Evolutionary conservation across 331 rosid species (phyloP).

Genomic region (Saraca asoca): DNA sequence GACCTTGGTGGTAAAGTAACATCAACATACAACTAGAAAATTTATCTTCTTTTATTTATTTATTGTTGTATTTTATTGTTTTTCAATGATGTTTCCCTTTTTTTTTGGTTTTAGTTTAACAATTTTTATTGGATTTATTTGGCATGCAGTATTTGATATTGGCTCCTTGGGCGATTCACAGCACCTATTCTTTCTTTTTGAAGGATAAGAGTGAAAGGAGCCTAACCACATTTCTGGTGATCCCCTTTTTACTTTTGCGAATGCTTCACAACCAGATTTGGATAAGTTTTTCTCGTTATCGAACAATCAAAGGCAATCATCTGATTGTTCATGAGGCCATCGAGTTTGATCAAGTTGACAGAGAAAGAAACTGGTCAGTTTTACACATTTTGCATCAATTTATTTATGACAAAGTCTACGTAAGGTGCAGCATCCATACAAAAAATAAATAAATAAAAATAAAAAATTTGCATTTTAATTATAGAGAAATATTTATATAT

Average conservation of each 20-base stretch:
- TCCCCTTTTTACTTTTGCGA: conserved; percentile 41
- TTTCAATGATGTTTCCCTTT: no score
- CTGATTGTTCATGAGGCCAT: conserved; percentile 45
- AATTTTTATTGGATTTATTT: no score
- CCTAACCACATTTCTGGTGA: conserved; percentile 22
- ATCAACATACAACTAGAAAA: no score
- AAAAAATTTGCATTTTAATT: no score
- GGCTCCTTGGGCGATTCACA: conserved; percentile 53
- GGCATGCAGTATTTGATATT: conserved; percentile 45
- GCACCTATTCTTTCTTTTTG: conserved; percentile 30
- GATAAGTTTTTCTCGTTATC: conserved; percentile 57
- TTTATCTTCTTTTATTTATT: no score
- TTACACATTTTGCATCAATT: not conserved
- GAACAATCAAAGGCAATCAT: conserved; percentile 41
- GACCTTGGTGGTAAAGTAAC: no score
- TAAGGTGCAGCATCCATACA: no score
- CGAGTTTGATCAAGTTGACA: conserved; percentile 57
- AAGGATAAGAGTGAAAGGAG: conserved; percentile 37
- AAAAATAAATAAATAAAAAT: no score
- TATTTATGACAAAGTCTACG: no score
- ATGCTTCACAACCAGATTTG: conserved; percentile 57
- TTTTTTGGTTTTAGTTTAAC: no score
- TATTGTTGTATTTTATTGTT: no score
- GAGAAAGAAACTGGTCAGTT: conserved; percentile 51
- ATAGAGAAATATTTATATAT: no score